Evolutionary conservation across 2,329 filamentous ascomycete species (phyloP), one percentile per base, ranked within the genome.

Genomic region (Fonsecaea pugnacius): DNA sequence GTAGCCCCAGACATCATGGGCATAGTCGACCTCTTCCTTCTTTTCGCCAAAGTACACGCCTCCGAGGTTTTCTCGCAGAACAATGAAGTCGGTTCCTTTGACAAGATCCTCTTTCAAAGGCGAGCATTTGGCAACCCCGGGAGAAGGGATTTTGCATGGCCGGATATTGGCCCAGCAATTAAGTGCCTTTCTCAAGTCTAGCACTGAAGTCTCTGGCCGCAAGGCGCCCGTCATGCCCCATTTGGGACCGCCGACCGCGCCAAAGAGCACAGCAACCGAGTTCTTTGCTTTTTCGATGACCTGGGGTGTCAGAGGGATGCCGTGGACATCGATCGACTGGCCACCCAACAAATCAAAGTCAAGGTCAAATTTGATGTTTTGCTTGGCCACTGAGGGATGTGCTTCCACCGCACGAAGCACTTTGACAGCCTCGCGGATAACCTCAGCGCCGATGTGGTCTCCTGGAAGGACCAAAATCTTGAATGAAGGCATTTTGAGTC

Each of bases 201-300:
- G 85, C 70, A 96, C 86, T 59, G 92, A 93, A 76, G 96, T 91
- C 76, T 96, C 93, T 14, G 63, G 63, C 27, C 58, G 30, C 40
- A 57, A 21, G 0, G 92, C 92, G 16, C 92, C 90, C 66, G 96
- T 89, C 54, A 87, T 80, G 68, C 90, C 91, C 92, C 92, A 96
- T 90, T 96, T 86, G 16, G 93, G 92, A 1, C 93, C 93, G 66
- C 93, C 92, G 70, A 96, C 94, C 71, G 92, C 91, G 63, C 91
- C 92, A 65, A 97, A 89, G 57, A 96, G 87, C 53, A 96, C 89
- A 7, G 92, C 93, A 75, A 96, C 89, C 63, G 92, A 91, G 40
- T 84, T 79, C 74, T 94, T 91, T 68, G 91, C 91, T 24, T 91
- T 91, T 7, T 82, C 80, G 72, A 96, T 90, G 66, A 92, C 90